phyloP scores from a whole-genome alignment of 2,329 filamentous ascomycete genomes.

The Colletotrichum liriopes region DNA sequence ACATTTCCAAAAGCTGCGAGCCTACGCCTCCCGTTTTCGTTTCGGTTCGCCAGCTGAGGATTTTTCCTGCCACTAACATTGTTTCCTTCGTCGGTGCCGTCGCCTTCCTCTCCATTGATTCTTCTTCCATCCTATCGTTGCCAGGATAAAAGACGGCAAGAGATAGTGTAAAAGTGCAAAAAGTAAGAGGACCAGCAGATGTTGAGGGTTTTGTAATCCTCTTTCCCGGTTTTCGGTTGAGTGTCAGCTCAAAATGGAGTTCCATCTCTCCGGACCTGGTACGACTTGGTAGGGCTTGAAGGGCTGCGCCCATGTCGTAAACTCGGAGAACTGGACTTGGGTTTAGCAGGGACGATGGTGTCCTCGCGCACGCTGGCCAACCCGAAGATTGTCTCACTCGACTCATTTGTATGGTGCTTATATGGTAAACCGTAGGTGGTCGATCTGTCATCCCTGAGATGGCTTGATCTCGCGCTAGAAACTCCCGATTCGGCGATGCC shows the following conservation, averaged over 20 bases:
- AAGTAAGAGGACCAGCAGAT: too few species aligned
- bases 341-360: slow-evolving; percentile 16
- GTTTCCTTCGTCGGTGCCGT: neutral
- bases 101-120: neutral
- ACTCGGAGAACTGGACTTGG: slow-evolving; percentile 6
- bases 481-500: slow-evolving; percentile 4
- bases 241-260: slow-evolving; percentile 2
- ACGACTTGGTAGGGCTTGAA: slow-evolving; percentile 5
- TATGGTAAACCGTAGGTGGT: slow-evolving; percentile 8
- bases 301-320: slow-evolving; percentile 2
- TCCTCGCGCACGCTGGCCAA: slow-evolving; percentile 35
- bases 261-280: neutral
- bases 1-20: neutral
- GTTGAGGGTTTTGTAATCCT: neutral
- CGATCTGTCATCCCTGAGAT: slow-evolving; percentile 18
- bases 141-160: neutral
- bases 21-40: neutral
- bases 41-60: neutral
- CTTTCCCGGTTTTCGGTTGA: neutral
- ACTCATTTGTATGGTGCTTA: slow-evolving; percentile 24
- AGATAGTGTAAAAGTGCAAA: neutral
- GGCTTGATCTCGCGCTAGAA: slow-evolving; percentile 27
- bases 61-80: neutral
- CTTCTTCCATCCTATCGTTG: too few species aligned
- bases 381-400: slow-evolving; percentile 30